These are phyloP conservation scores for Auriculariales sp. DNA, from an alignment of 768 basidiomycete genomes.

Conservation along the genomic window DNA sequence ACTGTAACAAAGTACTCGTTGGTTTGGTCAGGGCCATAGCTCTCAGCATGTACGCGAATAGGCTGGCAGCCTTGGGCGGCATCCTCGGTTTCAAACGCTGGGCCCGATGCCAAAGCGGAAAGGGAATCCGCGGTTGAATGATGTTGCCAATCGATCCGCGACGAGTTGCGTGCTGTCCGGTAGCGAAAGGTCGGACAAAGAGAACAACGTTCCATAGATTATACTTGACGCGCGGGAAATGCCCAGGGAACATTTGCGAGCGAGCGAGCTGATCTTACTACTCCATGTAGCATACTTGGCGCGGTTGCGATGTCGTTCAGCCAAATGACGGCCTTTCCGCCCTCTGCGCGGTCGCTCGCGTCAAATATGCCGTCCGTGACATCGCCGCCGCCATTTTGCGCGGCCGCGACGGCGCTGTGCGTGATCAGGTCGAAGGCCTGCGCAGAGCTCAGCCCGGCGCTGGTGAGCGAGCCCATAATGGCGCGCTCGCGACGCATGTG, in stretches of 20 bases:
- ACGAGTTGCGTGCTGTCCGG: slow-evolving; percentile 46
- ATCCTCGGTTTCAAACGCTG: slow-evolving; percentile 35
- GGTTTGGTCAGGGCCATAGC: slow-evolving; percentile 48
- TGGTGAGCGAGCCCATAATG: slow-evolving; percentile 41
- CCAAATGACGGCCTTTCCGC: slow-evolving; percentile 59
- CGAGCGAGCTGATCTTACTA: slow-evolving; percentile 23
- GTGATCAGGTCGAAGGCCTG: slow-evolving; percentile 66
- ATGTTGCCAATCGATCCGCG: slow-evolving; percentile 47
- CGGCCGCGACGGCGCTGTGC: slow-evolving; percentile 38
- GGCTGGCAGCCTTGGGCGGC: slow-evolving; percentile 49
- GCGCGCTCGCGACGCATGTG: slow-evolving; percentile 57
- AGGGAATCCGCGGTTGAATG: slow-evolving; percentile 57
- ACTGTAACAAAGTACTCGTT: slow-evolving; percentile 27
- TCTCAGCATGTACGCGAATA: slow-evolving; percentile 56
- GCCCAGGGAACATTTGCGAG: slow-evolving; percentile 67
- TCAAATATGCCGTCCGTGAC: slow-evolving; percentile 71
- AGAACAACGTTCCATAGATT: slow-evolving; percentile 81
- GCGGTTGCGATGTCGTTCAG: slow-evolving; percentile 86
- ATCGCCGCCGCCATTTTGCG: slow-evolving; percentile 33
- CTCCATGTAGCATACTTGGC: slow-evolving; percentile 29
- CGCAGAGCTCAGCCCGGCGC: slow-evolving; percentile 42
- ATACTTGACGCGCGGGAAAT: slow-evolving; percentile 52
- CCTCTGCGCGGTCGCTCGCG: slow-evolving; percentile 76
- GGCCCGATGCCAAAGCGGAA: slow-evolving; percentile 83
- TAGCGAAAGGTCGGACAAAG: slow-evolving; percentile 64